A percentile compares a stretch with the other conserved stretches of the same genome.
Conservation (phyloP, 73 alveolate genomes). For the Uronychia binucleata region DNA sequence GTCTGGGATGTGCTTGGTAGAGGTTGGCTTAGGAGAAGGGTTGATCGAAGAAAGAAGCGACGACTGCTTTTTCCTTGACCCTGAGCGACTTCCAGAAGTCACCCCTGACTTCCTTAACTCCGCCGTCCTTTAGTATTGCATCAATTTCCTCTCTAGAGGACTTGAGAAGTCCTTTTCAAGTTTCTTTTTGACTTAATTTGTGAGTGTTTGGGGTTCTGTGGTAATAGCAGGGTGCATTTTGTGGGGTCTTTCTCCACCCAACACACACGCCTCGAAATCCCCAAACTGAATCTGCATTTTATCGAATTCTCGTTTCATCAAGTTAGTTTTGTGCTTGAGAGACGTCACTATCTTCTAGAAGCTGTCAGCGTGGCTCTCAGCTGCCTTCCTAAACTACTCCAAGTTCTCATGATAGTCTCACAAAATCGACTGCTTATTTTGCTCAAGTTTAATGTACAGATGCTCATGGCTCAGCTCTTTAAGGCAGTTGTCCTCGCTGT, state of each 20-base stretch:
- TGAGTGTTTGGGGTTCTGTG: neutral
- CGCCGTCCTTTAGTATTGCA: conserved; percentile 46
- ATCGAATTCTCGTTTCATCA: conserved; percentile 13
- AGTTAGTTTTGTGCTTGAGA: conserved; percentile 22
- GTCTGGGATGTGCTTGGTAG: neutral
- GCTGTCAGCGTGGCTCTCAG: conserved; percentile 25
- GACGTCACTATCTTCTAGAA: conserved; percentile 10
- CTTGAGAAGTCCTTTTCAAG: neutral
- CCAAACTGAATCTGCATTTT: conserved; percentile 1
- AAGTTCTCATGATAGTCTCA: neutral
- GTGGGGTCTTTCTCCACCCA: neutral
- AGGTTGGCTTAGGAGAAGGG: neutral
- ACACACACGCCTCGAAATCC: neutral
- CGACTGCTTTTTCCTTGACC: neutral
- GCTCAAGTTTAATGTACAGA: neutral
- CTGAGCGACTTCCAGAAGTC: neutral
- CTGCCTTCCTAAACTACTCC: conserved; percentile 12
- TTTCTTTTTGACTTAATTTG: neutral
- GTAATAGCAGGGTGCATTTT: neutral
- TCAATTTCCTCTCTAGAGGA: conserved; percentile 47
- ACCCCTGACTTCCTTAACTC: conserved; percentile 48
- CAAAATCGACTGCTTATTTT: neutral
- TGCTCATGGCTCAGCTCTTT: neutral
- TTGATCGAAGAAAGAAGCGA: neutral
- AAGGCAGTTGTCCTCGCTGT: neutral